These are phyloP conservation scores for Nannochloris sp. DNA, from an alignment of 139 green algal species.

Conservation along the genomic window DNA sequence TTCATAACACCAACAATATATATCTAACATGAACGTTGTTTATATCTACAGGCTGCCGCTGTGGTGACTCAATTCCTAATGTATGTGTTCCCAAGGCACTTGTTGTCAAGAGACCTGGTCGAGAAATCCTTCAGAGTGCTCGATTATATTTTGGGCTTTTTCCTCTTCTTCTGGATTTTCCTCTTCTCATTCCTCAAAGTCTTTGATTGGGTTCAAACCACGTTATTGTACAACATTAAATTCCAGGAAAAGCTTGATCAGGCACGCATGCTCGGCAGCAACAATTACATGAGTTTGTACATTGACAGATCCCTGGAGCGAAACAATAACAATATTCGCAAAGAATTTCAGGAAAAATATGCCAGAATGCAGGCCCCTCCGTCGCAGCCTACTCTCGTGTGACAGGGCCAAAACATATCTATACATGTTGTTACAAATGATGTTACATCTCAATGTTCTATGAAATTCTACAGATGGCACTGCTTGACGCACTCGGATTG, in stretches of 20 bases:
- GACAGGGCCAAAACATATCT: no score
- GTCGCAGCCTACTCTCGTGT: no score
- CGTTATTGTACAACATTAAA: conserved; percentile 51
- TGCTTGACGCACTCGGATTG: no score
- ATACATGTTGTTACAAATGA: no score
- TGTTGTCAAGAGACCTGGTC: conserved; percentile 27
- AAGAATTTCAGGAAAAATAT: conserved; percentile 5
- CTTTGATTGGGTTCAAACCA: conserved; percentile 33
- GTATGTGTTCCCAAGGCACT: conserved; percentile 12
- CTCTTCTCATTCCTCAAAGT: conserved; percentile 45
- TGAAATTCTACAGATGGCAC: no score
- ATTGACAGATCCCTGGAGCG: conserved; percentile 26
- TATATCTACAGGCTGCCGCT: not conserved
- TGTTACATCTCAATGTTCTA: no score
- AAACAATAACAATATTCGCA: conserved; percentile 12
- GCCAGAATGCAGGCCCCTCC: not conserved
- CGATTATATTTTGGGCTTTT: conserved; percentile 37
- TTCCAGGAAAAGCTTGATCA: conserved; percentile 29
- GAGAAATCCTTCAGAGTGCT: conserved; percentile 20
- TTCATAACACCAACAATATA: no score
- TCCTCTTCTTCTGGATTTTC: conserved; percentile 45
- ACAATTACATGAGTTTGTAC: conserved; percentile 28
- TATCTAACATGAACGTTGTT: no score
- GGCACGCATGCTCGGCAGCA: not conserved
- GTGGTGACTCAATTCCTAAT: conserved; percentile 19